phyloP scores from a whole-genome alignment of 2,329 filamentous ascomycete species.

The Curvularia spicifera region DNA sequence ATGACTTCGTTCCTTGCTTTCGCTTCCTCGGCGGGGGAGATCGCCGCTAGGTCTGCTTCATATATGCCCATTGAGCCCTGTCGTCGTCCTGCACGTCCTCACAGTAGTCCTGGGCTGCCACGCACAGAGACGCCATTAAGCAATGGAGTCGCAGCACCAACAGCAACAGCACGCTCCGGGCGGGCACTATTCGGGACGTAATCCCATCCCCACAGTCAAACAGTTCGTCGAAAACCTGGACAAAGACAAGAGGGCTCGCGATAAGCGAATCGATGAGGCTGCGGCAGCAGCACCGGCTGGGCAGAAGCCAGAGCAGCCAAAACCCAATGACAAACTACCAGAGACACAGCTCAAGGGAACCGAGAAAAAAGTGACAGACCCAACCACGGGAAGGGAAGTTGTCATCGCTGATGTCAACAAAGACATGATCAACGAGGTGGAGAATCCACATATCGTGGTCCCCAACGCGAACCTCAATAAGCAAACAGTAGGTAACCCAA shows the following conservation, averaged over 20 bases:
- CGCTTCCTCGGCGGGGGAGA: slow-evolving; percentile 12
- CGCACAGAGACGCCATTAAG: slow-evolving; percentile 3
- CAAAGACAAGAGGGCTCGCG: slow-evolving; percentile 75
- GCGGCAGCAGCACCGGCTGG: slow-evolving; percentile 4
- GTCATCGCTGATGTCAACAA: slow-evolving; percentile 82
- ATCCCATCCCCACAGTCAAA: slow-evolving; percentile 86
- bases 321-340: slow-evolving; percentile 52
- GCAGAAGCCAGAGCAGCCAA: slow-evolving; percentile 41
- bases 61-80: slow-evolving; percentile 4
- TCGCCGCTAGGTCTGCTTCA: slow-evolving; percentile 3
- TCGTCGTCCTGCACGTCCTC: slow-evolving; percentile 9
- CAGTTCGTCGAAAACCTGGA: slow-evolving; percentile 83
- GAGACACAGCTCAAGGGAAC: slow-evolving; percentile 56
- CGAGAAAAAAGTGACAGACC: slow-evolving; percentile 75
- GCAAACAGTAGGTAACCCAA: slow-evolving; percentile 59
- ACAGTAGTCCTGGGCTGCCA: slow-evolving; percentile 6
- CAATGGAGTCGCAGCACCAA: slow-evolving; percentile 51
- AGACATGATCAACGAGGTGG: slow-evolving; percentile 71
- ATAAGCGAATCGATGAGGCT: slow-evolving; percentile 70
- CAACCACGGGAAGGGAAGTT: slow-evolving; percentile 84
- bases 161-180: slow-evolving; percentile 61
- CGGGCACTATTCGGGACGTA: slow-evolving; percentile 78
- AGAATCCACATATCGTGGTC: slow-evolving; percentile 77
- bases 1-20: slow-evolving; percentile 28
- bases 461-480: slow-evolving; percentile 89